Evolutionary conservation across 345 rosid genomes (phyloP).

Genomic region (Garcia nutans): DNA sequence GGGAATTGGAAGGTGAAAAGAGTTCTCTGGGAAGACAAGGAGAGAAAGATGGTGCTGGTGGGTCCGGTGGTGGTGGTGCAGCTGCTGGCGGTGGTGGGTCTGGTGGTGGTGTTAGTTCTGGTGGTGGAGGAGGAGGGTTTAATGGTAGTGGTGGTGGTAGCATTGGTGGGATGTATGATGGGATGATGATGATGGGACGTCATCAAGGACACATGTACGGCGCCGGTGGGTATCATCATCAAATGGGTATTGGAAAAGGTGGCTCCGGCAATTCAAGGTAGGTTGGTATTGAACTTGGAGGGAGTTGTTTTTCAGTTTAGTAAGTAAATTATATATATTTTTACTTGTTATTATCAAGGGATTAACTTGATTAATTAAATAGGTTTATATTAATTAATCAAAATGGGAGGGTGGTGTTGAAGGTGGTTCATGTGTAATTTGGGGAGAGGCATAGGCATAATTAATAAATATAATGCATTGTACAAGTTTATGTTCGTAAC

Average conservation of each 20-base stretch:
- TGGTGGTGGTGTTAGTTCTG: constrained; percentile 18
- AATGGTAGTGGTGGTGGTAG: constrained; percentile 7
- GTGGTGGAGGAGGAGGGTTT: constrained; percentile 9
- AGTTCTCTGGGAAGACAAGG: constrained; percentile 38
- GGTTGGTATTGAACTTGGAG: neutral
- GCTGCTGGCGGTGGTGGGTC: constrained; percentile 18
- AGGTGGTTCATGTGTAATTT: neutral
- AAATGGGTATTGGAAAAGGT: constrained; percentile 31
- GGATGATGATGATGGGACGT: constrained; percentile 21
- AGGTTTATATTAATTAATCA: neutral
- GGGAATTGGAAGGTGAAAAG: constrained; percentile 30
- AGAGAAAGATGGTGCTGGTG: constrained; percentile 39
- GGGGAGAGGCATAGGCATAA: no score
- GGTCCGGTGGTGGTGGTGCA: constrained; percentile 16
- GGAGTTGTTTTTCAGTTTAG: neutral
- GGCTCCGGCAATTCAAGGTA: constrained; percentile 25
- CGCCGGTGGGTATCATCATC: constrained; percentile 3
- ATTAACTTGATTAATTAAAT: neutral
- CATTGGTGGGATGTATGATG: constrained; percentile 21
- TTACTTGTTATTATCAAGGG: neutral
- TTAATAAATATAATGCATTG: no score
- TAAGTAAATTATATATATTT: neutral
- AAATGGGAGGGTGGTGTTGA: neutral
- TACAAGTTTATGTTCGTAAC: no score
- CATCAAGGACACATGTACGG: neutral